These are phyloP conservation scores for Syncephalastrum racemosum DNA, from an alignment of 371 early-diverging fungal species.

Conservation along the genomic window DNA sequence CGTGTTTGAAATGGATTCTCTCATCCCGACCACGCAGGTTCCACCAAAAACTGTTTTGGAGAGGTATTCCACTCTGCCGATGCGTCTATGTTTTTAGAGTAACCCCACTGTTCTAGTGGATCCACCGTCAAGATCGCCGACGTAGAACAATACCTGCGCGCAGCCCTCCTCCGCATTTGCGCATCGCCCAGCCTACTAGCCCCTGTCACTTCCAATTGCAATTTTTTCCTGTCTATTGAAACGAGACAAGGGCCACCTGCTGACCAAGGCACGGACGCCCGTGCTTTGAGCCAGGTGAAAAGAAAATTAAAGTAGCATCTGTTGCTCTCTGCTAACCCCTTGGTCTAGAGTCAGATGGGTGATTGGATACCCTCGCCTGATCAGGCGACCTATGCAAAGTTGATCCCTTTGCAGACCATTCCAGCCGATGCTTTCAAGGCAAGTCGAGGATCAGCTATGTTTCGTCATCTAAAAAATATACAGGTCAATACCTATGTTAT, in stretches of 20 bases:
- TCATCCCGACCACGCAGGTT: conserved; percentile 9
- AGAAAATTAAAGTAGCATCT: neutral
- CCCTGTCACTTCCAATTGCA: conserved; percentile 19
- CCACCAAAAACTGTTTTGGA: conserved; percentile 11
- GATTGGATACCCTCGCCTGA: conserved; percentile 50
- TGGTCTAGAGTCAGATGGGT: conserved; percentile 6
- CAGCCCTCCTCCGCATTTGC: conserved; percentile 41
- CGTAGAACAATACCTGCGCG: conserved; percentile 42
- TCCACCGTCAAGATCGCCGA: conserved; percentile 14
- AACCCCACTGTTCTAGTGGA: conserved; percentile 15
- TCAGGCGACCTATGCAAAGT: conserved; percentile 9
- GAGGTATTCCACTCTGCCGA: conserved; percentile 2
- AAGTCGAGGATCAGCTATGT: conserved; percentile 12
- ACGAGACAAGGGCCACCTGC: conserved; percentile 19
- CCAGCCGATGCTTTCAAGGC: conserved; percentile 46
- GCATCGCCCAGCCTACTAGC: conserved; percentile 17
- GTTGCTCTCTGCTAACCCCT: neutral
- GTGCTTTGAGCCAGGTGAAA: conserved; percentile 4
- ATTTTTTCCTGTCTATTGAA: conserved; percentile 47
- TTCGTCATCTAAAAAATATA: neutral
- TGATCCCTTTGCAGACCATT: conserved; percentile 49
- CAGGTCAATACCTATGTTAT: conserved; percentile 23
- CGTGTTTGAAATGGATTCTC: conserved; percentile 49
- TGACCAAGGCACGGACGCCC: conserved; percentile 1
- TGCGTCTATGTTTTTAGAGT: conserved; percentile 8